Conservation (phyloP, 2,329 filamentous ascomycete genomes). For the Fusarium devonianum region DNA sequence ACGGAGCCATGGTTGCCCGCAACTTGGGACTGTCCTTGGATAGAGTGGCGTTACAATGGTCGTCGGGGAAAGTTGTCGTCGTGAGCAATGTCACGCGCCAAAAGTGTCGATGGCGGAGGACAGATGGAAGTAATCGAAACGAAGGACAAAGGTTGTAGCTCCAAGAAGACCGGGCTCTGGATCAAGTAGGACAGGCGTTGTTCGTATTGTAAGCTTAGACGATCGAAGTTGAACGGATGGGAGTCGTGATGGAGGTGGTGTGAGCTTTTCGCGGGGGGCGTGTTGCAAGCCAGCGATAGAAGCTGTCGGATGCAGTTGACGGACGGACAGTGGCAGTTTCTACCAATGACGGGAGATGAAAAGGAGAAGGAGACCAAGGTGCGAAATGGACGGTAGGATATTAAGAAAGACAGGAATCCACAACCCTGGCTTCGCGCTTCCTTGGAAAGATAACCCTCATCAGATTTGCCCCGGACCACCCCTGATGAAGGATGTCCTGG, state of each 20-base stretch:
- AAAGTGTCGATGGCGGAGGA: conserved; percentile 18
- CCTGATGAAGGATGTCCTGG: conserved; percentile 25
- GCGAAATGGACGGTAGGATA: neutral
- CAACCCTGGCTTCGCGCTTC: conserved; percentile 18
- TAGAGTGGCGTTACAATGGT: conserved; percentile 8
- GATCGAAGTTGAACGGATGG: conserved; percentile 26
- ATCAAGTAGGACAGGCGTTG: conserved; percentile 14
- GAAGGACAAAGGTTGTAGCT: neutral
- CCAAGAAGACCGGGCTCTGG: conserved; percentile 15
- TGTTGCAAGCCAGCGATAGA: conserved; percentile 16
- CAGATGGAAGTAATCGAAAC: conserved; percentile 1
- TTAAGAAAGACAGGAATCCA: conserved; percentile 6
- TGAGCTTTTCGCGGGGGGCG: conserved; percentile 28
- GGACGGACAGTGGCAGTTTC: conserved; percentile 14
- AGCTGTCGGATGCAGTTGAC: conserved; percentile 14
- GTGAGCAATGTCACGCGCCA: neutral
- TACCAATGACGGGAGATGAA: conserved; percentile 6
- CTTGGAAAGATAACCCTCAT: conserved; percentile 38
- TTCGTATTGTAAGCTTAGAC: conserved; percentile 31
- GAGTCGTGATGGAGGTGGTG: conserved; percentile 28
- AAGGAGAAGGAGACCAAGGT: conserved; percentile 5
- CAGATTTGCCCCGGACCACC: conserved; percentile 22
- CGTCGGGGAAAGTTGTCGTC: conserved; percentile 12
- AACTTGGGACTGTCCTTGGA: conserved; percentile 28
- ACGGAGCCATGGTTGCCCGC: conserved; percentile 58